Conservation (phyloP, 441 rosid genomes). For the Populus trichocarpa region DNA sequence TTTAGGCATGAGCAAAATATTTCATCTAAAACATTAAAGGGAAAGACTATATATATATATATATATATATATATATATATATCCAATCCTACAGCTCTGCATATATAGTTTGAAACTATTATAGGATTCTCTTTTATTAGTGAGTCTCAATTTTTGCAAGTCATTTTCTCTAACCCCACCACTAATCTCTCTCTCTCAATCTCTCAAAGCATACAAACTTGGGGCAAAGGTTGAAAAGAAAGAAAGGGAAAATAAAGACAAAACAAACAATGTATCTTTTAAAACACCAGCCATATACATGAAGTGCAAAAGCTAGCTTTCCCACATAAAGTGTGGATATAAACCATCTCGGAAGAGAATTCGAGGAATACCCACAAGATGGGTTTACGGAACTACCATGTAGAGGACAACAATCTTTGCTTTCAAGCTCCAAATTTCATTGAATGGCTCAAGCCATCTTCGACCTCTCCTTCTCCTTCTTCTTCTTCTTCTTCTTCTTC, state of each 20-base stretch:
- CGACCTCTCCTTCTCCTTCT: constrained; percentile 31
- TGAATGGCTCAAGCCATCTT: constrained; percentile 85
- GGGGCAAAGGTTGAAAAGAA: constrained; percentile 30
- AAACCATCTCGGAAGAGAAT: constrained; percentile 29
- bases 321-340: constrained; percentile 47
- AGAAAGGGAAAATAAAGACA: constrained; percentile 36
- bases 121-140: constrained; percentile 52
- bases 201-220: constrained; percentile 25
- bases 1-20: background rate
- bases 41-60: no score
- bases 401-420: constrained; percentile 33
- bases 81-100: background rate
- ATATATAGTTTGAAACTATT: constrained; percentile 27
- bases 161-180: constrained; percentile 62
- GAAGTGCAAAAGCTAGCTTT: constrained; percentile 37
- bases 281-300: constrained; percentile 34
- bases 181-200: constrained; percentile 38
- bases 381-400: constrained; percentile 55
- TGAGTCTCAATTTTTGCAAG: constrained; percentile 28
- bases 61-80: no score
- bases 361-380: constrained; percentile 28
- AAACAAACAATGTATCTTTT: constrained; percentile 39
- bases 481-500: constrained; percentile 16
- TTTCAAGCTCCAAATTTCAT: constrained; percentile 61
- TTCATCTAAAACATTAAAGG: background rate